Base-by-base conservation (phyloP, 768 basidiomycete genomes). In the Tricholoma saponaceum region DNA sequence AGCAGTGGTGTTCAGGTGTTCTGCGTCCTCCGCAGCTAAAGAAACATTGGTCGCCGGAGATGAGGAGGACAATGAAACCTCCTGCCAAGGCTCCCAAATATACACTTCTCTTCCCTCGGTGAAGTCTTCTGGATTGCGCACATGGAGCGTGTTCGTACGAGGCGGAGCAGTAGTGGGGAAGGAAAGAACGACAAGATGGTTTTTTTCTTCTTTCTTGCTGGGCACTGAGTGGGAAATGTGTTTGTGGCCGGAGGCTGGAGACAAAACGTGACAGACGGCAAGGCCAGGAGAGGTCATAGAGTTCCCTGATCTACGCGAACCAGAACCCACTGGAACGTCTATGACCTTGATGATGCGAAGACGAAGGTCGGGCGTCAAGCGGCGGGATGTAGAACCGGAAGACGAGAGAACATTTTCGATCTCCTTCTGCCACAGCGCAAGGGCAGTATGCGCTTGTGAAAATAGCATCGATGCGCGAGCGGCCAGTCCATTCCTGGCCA, bases 31-130 rank as follows among this genome's bases (percentile, higher is more conserved):
- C 2, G 32, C 22, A 8, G 25, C 18, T 26, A 37, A 35, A 23
- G 28, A 28, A 18, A 18, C 1, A 13, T 33, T 52, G 18, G 55
- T 33, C 20, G 56, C 12, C 23, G 51, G 26, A 18, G 63, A 49
- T 4, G 63, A 60, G 5, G 63, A 57, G 1, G 59, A 55, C 10
- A 76, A 39, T 2, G 67, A 62, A 39, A 79, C 62, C 50, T 75
- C 75, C 3, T 78, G 73, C 81, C 81, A 85, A 4, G 84, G 83
- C 35, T 71, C 64, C 79, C 82, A 84, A 6, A 79, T 70, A 44
- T 72, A 69, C 12, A 83, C 67, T 2, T 77, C 76, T 7, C 62
- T 63, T 0, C 78, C 81, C 20, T 71, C 71, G 9, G 66, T 60
- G 25, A 84, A 76, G 5, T 68, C 67, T 35, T 75, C 75, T 1